Evolutionary conservation across 176 grass and related monocot species (phyloP), one percentile per base, ranked within the genome.

Genomic region (Secale cereale): DNA sequence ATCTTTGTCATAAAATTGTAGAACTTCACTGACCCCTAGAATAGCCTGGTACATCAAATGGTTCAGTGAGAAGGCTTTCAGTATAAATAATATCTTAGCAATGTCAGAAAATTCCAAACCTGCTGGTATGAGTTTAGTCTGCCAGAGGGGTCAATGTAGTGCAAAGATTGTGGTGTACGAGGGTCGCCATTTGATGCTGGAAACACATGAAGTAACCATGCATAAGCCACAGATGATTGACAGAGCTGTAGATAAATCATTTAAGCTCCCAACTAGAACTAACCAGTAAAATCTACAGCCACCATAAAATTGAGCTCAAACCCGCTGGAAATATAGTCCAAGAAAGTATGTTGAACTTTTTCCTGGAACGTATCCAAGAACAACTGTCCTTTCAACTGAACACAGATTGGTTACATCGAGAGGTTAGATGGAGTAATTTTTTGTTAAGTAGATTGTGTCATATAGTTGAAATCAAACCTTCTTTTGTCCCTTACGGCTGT

Each of bases 271-370:
- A 78, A 60, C 50, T 29, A 28, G 11, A 70, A 45, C 84, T 89
- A 71, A 99, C 97, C 97, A 75, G 97, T 99, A 82, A 96, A 99
- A 88, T 99, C 97, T 20, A 99, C 69, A 80, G 97, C 97, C 54
- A 92, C 91, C 97, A 99, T 96, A 74, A 99, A 99, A 85, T 99
- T 99, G 45, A 99, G 84, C 78, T 99, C 97, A 88, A 99, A 99
- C 37, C 97, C 91, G 60, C 80, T 93, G 69, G 93, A 99, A 78
- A 99, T 94, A 60, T 99, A 99, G 82, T 99, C 97, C 88, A 99
- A 87, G 88, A 99, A 99, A 92, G 90, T 99, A 91, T 96, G 86
- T 78, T 89, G 93, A 22, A 80, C 86, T 86, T 94, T 99, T 74
- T 96, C 93, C 60, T 85, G 62, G 10, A 89, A 92, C 25, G 85